Conservation (phyloP, 176 grass and related monocot species). For the Avena insularis region DNA sequence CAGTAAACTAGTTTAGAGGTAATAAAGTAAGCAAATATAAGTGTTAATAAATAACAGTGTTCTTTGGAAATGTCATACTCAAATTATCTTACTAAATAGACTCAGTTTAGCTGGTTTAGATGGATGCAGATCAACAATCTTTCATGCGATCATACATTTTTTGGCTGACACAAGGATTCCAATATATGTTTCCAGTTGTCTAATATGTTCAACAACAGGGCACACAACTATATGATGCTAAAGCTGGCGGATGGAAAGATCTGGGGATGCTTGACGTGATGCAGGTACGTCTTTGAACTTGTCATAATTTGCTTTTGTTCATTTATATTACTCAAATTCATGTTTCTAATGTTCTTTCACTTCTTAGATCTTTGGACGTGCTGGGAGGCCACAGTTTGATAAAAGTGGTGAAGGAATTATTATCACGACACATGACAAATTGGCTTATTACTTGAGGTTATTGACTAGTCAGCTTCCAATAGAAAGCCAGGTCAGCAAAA, state of each 20-base stretch:
- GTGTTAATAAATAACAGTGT: conserved; percentile 1
- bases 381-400: conserved; percentile 97
- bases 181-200: conserved; percentile 39
- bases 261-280: conserved; percentile 99
- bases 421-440: conserved; percentile 93
- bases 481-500: conserved; percentile 83
- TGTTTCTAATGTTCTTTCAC: conserved; percentile 42
- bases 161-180: conserved; percentile 5
- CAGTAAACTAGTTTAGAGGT: conserved; percentile 31
- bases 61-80: conserved; percentile 17
- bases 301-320: background rate
- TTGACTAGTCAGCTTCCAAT: conserved; percentile 96
- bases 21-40: conserved; percentile 14
- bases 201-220: conserved; percentile 52
- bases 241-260: conserved; percentile 95
- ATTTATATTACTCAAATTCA: conserved; percentile 28
- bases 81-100: conserved; percentile 32
- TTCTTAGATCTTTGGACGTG: conserved; percentile 95
- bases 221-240: conserved; percentile 97
- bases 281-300: conserved; percentile 69
- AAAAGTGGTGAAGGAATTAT: conserved; percentile 99
- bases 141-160: conserved; percentile 27
- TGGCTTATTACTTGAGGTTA: conserved; percentile 89
- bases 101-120: conserved; percentile 25
- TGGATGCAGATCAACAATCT: conserved; percentile 9